These are phyloP conservation scores for Microbotryum saponariae DNA, from an alignment of 1,284 basidiomycete genomes.

Conservation along the genomic window DNA sequence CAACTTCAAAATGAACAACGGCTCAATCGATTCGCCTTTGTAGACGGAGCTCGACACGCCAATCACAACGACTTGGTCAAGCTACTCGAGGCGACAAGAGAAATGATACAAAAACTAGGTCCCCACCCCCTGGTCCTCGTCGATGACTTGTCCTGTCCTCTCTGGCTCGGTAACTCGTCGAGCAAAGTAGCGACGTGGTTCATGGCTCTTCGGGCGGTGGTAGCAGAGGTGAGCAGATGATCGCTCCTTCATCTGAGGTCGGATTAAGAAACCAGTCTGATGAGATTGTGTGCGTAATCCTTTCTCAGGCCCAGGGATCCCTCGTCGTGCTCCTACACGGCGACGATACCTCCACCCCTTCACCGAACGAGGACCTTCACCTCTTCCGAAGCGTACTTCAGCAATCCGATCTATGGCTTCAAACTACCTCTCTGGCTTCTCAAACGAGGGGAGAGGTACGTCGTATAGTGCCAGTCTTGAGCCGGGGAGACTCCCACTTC, in stretches of 20 bases:
- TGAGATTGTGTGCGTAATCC: neutral
- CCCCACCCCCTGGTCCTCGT: constrained; percentile 13
- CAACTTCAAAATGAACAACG: constrained; percentile 21
- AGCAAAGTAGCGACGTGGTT: constrained; percentile 4
- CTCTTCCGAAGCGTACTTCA: constrained; percentile 21
- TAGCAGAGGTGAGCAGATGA: constrained; percentile 6
- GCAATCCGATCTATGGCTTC: constrained; percentile 23
- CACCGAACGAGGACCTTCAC: constrained; percentile 8
- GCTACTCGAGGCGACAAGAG: neutral
- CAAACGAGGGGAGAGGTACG: constrained; percentile 28
- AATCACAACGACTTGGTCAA: neutral
- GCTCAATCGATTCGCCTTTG: constrained; percentile 14
- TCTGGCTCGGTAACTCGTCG: constrained; percentile 12
- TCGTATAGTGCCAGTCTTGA: neutral
- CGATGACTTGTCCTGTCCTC: constrained; percentile 19
- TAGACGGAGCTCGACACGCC: constrained; percentile 9
- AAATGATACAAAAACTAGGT: neutral
- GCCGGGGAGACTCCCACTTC: neutral
- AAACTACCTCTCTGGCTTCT: constrained; percentile 19
- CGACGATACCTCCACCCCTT: constrained; percentile 15
- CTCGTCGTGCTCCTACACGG: constrained; percentile 22
- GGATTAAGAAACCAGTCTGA: neutral
- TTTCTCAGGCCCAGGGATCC: constrained; percentile 5
- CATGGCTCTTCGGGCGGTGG: constrained; percentile 3
- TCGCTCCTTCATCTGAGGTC: neutral